phyloP scores from a whole-genome alignment of 169 alveolate species.

The Plasmodium cynomolgi region DNA sequence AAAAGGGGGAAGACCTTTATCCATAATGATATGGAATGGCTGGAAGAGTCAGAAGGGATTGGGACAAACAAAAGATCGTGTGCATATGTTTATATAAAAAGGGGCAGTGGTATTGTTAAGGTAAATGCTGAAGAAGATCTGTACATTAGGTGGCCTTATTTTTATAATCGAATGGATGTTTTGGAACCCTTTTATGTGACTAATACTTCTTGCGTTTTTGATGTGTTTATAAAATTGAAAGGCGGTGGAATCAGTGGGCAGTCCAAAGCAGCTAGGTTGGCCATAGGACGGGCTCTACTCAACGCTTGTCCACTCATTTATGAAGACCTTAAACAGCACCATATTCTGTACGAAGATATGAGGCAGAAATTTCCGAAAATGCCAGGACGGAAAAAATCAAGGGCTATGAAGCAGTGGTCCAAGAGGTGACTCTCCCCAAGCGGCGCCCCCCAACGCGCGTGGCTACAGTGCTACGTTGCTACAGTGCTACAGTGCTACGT shows the following conservation, averaged over 20 bases:
- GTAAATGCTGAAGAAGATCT: slow-evolving; percentile 87
- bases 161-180: slow-evolving; percentile 89
- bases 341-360: slow-evolving; percentile 86
- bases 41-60: slow-evolving; percentile 83
- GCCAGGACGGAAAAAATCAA: slow-evolving; percentile 90
- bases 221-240: slow-evolving; percentile 82
- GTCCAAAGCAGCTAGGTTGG: slow-evolving; percentile 87
- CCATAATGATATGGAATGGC: slow-evolving; percentile 85
- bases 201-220: slow-evolving; percentile 86
- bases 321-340: slow-evolving; percentile 79
- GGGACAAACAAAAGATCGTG: slow-evolving; percentile 89
- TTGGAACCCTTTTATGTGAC: slow-evolving; percentile 87
- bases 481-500: too few species aligned
- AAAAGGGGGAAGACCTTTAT: slow-evolving; percentile 78
- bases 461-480: too few species aligned
- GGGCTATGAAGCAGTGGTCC: slow-evolving; percentile 87
- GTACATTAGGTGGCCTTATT: slow-evolving; percentile 88
- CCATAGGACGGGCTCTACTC: slow-evolving; percentile 88
- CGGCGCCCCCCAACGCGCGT: neutral
- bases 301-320: slow-evolving; percentile 84
- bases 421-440: slow-evolving; percentile 77
- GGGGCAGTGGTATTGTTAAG: slow-evolving; percentile 86
- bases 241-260: slow-evolving; percentile 92
- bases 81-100: slow-evolving; percentile 82
- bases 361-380: slow-evolving; percentile 90